phyloP scores from a whole-genome alignment of 495 filamentous ascomycete species.

The Emericellopsis terricola region DNA sequence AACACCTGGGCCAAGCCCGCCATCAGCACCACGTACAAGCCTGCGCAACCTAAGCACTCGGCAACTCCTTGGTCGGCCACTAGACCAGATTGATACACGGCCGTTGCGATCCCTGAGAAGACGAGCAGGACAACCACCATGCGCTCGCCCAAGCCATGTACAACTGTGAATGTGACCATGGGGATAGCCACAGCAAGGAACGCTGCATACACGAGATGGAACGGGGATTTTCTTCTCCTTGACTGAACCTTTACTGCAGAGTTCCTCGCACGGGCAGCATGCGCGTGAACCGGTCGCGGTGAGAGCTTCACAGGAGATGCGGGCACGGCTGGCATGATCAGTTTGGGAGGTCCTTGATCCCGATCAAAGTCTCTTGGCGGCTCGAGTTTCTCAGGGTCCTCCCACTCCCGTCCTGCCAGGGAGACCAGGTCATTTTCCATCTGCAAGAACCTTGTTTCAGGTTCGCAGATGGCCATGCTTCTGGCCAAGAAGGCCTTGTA shows the following conservation, averaged over 20 bases:
- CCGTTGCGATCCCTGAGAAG: slow-evolving; percentile 10
- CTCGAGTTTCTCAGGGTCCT: background rate
- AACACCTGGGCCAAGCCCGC: slow-evolving; percentile 21
- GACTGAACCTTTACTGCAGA: no score
- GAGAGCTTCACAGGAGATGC: no score
- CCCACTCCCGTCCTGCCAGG: slow-evolving; percentile 11
- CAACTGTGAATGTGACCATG: slow-evolving; percentile 37
- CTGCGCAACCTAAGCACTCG: slow-evolving; percentile 16
- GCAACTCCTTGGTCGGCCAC: slow-evolving; percentile 4
- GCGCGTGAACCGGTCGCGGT: no score
- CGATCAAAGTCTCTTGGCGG: background rate
- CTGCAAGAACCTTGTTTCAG: slow-evolving; percentile 54
- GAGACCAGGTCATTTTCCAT: slow-evolving; percentile 46
- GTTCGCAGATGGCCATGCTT: slow-evolving; percentile 39
- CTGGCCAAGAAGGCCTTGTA: slow-evolving; percentile 51
- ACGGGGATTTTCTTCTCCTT: no score
- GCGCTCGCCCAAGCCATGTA: slow-evolving; percentile 34
- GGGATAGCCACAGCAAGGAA: slow-evolving; percentile 37
- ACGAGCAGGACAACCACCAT: slow-evolving; percentile 29
- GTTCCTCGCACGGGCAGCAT: no score
- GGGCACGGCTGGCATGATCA: no score
- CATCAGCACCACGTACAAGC: slow-evolving; percentile 25
- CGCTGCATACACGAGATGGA: slow-evolving; percentile 29
- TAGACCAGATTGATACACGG: slow-evolving; percentile 13
- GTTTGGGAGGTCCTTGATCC: background rate